Evolutionary conservation across 192 early-diverging fungal genomes (phyloP), one percentile per base, ranked within the genome.

Genomic region (Mycoemilia scoparia): DNA sequence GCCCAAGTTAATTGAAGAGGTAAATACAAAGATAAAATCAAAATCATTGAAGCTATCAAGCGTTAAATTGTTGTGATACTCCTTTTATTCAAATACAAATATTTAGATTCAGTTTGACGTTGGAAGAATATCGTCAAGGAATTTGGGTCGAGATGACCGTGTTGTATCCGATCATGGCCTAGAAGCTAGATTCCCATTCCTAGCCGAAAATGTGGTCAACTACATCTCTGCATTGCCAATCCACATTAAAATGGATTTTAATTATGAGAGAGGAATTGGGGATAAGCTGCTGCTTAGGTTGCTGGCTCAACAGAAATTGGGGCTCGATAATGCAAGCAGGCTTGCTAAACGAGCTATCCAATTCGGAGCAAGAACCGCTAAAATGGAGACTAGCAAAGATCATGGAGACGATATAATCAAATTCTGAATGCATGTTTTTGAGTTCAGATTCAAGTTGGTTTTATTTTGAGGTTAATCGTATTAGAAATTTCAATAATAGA

Each of bases 331-430:
- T 12, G 24, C 69, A 49, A 34, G 53, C 45, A 13, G 73, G 80
- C 43, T 79, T 71, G 64, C 59, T 10, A 96, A 96, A 44, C 60
- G 87, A n/a, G 92, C 92, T 2, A 84, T 96, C 29, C 92, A 96
- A 54, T 96, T 96, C 71, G 92, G 92, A 4, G 84, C 89, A 0
- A 67, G 82, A 13, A 88, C 84, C 0, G 92, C 92, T n/a, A 89
- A 87, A 58, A 92, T 96, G 89, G 49, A 54, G 17, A 45, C 50
- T 5, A 34, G 43, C 2, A 37, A 48, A n/a, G 25, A 29, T 2
- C 21, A 25, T 13, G 36, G 36, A 28, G 12, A 9, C 27, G 27
- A 28, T 28, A n/a, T n/a, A n/a, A n/a, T n/a, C n/a, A n/a, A n/a
- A n/a, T n/a, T n/a, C n/a, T n/a, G n/a, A n/a, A n/a, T n/a, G n/a